Percentiles rank a stretch among this genome's conserved stretches.
Conservation (phyloP, 2,329 filamentous ascomycete genomes). For the Neurospora sp. region DNA sequence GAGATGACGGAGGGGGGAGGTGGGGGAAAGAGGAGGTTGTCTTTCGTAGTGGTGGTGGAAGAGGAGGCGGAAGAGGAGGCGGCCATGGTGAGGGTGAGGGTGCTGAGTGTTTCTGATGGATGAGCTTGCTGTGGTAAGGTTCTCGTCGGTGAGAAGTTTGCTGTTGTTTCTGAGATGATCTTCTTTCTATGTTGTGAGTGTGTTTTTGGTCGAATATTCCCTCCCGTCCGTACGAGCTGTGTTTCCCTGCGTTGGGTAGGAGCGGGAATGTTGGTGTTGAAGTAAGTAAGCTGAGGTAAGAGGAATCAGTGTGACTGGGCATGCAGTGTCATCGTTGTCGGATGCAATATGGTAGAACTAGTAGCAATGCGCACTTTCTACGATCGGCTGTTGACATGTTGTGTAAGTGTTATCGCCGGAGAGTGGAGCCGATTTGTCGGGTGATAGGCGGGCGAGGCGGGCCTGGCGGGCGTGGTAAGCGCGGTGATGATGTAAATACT, state of each 20-base stretch:
- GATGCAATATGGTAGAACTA: not conserved
- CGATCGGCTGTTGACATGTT: not conserved
- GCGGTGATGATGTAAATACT: not conserved
- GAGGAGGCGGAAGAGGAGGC: not conserved
- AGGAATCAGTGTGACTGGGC: not conserved
- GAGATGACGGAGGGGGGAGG: slow-evolving; percentile 7
- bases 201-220: not conserved
- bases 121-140: not conserved
- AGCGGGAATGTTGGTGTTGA: not conserved
- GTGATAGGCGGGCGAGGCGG: not conserved
- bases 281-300: not conserved
- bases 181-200: not conserved
- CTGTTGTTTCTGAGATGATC: not conserved
- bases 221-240: not conserved
- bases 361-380: not conserved
- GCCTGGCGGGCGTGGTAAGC: not conserved
- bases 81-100: not conserved
- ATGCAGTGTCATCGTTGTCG: not conserved
- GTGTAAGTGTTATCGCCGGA: not conserved
- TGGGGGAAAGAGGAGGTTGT: not conserved
- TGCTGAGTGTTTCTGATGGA: not conserved
- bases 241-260: not conserved
- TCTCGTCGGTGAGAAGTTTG: not conserved
- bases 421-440: not conserved
- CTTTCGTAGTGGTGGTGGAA: not conserved